Evolutionary conservation across 164 flowering plant genomes (phyloP).

Genomic region (Tinospora cordifolia): DNA sequence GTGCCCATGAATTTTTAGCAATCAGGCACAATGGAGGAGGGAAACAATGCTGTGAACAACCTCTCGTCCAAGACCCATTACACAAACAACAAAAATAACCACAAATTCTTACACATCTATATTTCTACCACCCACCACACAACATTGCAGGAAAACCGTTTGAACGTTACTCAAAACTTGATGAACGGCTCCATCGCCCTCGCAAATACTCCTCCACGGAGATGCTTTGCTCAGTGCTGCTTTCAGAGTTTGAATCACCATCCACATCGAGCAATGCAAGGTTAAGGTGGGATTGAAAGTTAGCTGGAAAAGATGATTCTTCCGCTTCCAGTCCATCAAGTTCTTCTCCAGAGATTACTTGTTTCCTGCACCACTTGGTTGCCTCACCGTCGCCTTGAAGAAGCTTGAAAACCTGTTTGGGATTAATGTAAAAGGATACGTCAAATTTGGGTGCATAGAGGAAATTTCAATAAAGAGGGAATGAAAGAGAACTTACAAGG

Average conservation of each 20-base stretch:
- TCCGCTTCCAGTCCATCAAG: constrained; percentile 46
- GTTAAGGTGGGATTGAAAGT: constrained; percentile 70
- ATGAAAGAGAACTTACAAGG: constrained; percentile 38
- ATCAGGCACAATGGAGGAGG: constrained; percentile 58
- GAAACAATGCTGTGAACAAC: constrained; percentile 32
- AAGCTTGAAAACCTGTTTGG: constrained; percentile 68
- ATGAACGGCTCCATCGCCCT: constrained; percentile 85
- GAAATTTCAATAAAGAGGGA: not conserved
- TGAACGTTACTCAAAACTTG: constrained; percentile 53
- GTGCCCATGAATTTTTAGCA: not conserved
- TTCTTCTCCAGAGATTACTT: constrained; percentile 42
- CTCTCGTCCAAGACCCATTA: constrained; percentile 56
- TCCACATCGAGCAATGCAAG: constrained; percentile 82
- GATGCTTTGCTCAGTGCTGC: constrained; percentile 56
- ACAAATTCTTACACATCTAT: not conserved
- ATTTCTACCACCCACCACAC: not conserved
- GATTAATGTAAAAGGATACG: not conserved
- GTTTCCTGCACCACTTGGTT: constrained; percentile 61
- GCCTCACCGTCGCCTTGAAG: constrained; percentile 77
- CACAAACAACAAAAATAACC: not conserved
- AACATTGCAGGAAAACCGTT: constrained; percentile 10
- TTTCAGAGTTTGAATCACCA: constrained; percentile 56
- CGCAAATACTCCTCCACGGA: constrained; percentile 73
- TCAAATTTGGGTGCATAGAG: not conserved
- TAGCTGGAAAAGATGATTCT: constrained; percentile 37